These are phyloP conservation scores for Calendula officinalis DNA, from an alignment of 129 eudicot genomes.

Conservation along the genomic window DNA sequence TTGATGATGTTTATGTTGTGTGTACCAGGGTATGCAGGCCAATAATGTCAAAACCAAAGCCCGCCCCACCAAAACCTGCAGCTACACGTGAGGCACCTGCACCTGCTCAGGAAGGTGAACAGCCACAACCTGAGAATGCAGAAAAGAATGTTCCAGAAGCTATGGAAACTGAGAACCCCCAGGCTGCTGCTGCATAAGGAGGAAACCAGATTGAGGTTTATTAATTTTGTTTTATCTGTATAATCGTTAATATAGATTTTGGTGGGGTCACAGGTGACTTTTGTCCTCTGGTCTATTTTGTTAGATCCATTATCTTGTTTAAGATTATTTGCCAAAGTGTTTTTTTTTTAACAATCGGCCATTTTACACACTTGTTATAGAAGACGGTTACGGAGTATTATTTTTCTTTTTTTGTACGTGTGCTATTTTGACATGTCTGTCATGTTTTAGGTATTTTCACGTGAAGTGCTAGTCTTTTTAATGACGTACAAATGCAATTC, in stretches of 20 bases:
- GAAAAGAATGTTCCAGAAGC: conserved; percentile 34
- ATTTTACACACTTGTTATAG: too few relatives aligned
- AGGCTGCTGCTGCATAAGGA: conserved; percentile 30
- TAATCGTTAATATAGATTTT: conserved; percentile 22
- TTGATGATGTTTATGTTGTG: too few relatives aligned
- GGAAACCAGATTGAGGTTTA: neutral
- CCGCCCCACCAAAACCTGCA: conserved; percentile 85
- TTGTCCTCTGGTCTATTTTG: conserved; percentile 25
- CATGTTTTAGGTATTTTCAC: too few relatives aligned
- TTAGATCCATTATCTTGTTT: conserved; percentile 15
- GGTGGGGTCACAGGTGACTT: too few relatives aligned
- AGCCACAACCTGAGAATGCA: neutral
- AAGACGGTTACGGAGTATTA: too few relatives aligned
- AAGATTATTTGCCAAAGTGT: conserved; percentile 13
- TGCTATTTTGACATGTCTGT: too few relatives aligned
- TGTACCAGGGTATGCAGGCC: conserved; percentile 76
- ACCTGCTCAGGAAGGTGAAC: conserved; percentile 35
- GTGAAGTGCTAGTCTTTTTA: too few relatives aligned
- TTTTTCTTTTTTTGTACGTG: too few relatives aligned
- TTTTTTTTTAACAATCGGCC: too few relatives aligned
- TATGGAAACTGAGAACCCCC: conserved; percentile 81
- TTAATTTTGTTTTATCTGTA: conserved; percentile 38
- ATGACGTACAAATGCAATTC: too few relatives aligned
- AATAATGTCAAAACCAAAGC: conserved; percentile 84
- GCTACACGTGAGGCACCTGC: too few relatives aligned